phyloP scores from a whole-genome alignment of 495 filamentous ascomycete species.

The Acidiella bohemica region DNA sequence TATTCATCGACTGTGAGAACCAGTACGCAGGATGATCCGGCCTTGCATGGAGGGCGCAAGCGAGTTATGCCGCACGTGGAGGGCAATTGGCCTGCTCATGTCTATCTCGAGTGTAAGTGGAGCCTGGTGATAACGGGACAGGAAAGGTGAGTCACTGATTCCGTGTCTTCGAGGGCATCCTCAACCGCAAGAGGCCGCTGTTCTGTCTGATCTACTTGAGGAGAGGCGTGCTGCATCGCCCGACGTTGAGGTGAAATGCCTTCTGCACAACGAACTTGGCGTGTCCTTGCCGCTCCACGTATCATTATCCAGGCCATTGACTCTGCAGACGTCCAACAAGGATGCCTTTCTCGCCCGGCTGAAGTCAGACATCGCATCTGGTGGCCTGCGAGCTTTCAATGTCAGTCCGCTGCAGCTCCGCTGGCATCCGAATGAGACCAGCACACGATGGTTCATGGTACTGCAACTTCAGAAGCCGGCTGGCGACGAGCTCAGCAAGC shows the following conservation, averaged over 20 bases:
- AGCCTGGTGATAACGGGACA: background rate
- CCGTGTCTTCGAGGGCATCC: constrained; percentile 12
- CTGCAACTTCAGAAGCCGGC: constrained; percentile 40
- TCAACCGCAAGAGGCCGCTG: constrained; percentile 3
- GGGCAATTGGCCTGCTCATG: constrained; percentile 83
- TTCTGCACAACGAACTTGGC: constrained; percentile 63
- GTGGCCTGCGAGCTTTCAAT: constrained; percentile 35
- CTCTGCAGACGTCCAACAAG: constrained; percentile 51
- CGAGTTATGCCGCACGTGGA: constrained; percentile 70
- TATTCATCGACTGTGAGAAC: constrained; percentile 69
- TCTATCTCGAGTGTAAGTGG: constrained; percentile 81
- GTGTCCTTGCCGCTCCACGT: constrained; percentile 76
- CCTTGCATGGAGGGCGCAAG: constrained; percentile 70
- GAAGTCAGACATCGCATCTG: constrained; percentile 27
- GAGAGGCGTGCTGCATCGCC: no score
- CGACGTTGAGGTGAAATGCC: constrained; percentile 34
- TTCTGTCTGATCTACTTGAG: constrained; percentile 10
- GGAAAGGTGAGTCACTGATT: constrained; percentile 4
- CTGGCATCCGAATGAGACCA: constrained; percentile 63
- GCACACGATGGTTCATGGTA: constrained; percentile 77
- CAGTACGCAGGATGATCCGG: constrained; percentile 66
- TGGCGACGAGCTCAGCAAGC: constrained; percentile 44
- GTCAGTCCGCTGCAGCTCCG: constrained; percentile 35
- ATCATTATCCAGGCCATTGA: constrained; percentile 66
- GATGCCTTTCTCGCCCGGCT: constrained; percentile 44